Evolutionary conservation across 2,329 filamentous ascomycete genomes (phyloP).

Genomic region (Rhynchosporium graminicola): DNA sequence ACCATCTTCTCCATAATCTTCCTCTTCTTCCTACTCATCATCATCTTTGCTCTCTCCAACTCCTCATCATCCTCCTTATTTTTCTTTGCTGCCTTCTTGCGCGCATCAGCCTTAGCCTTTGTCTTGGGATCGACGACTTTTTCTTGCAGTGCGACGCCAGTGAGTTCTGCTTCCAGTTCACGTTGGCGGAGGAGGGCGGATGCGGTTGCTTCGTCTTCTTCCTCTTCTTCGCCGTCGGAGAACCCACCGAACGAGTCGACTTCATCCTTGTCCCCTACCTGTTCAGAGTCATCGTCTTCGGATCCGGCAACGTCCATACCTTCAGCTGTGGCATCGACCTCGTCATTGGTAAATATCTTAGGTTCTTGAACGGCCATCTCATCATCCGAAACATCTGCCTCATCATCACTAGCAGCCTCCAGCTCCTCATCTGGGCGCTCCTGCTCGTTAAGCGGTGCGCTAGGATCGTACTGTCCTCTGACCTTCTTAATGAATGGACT

Average conservation of each 20-base stretch:
- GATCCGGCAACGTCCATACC: slow-evolving; percentile 41
- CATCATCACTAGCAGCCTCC: slow-evolving; percentile 59
- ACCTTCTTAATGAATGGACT: slow-evolving; percentile 92
- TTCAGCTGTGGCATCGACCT: slow-evolving; percentile 38
- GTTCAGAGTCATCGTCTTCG: slow-evolving; percentile 44
- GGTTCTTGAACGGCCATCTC: slow-evolving; percentile 53
- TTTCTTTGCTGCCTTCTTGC: slow-evolving; percentile 69
- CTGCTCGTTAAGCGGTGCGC: slow-evolving; percentile 80
- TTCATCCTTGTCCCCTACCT: slow-evolving; percentile 40
- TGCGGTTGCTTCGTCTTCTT: slow-evolving; percentile 59
- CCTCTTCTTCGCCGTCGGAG: slow-evolving; percentile 48
- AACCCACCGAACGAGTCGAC: slow-evolving; percentile 40
- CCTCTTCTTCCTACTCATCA: slow-evolving; percentile 97
- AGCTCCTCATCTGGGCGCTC: slow-evolving; percentile 85
- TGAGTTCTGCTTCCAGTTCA: slow-evolving; percentile 90
- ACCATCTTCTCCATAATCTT: slow-evolving; percentile 98
- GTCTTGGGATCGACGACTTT: slow-evolving; percentile 55
- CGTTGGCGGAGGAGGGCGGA: slow-evolving; percentile 73
- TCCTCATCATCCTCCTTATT: slow-evolving; percentile 80
- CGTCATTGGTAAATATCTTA: slow-evolving; percentile 30
- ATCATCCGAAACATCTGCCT: slow-evolving; percentile 43
- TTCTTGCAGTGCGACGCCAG: slow-evolving; percentile 62
- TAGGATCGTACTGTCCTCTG: slow-evolving; percentile 89
- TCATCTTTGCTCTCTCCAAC: slow-evolving; percentile 90
- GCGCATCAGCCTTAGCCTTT: slow-evolving; percentile 68